Conservation (phyloP, 371 early-diverging fungal species). For the Mucor piriformis region DNA sequence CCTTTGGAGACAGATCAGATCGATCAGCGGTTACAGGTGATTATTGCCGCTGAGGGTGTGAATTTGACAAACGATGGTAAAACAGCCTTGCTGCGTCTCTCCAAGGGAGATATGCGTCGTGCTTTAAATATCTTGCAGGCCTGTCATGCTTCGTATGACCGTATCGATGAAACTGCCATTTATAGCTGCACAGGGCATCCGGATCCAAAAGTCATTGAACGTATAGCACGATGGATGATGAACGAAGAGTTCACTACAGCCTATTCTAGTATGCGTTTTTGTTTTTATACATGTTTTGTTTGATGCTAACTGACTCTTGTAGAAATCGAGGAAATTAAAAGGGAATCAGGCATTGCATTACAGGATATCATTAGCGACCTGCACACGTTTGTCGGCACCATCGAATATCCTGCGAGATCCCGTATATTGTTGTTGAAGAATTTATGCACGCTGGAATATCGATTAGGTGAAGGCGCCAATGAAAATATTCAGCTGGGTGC, state of each 20-base stretch:
- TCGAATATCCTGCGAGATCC: constrained; percentile 72
- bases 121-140: constrained; percentile 94
- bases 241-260: constrained; percentile 81
- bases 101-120: constrained; percentile 97
- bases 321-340: constrained; percentile 77
- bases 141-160: constrained; percentile 84
- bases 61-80: constrained; percentile 83
- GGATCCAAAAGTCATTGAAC: constrained; percentile 83
- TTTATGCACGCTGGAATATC: constrained; percentile 88
- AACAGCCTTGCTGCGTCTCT: constrained; percentile 77
- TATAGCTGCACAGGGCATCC: constrained; percentile 94
- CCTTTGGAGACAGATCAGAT: constrained; percentile 86
- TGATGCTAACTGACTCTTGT: too few species aligned
- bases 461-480: constrained; percentile 77
- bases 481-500: constrained; percentile 85
- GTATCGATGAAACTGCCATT: constrained; percentile 75
- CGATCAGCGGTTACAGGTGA: constrained; percentile 69
- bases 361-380: constrained; percentile 87
- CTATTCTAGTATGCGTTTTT: constrained; percentile 57
- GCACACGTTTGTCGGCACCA: constrained; percentile 56
- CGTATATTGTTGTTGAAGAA: constrained; percentile 73
- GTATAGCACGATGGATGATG: constrained; percentile 80
- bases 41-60: constrained; percentile 77
- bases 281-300: not conserved
- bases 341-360: constrained; percentile 85